Evolutionary conservation across 176 grass and related monocot genomes (phyloP).

Genomic region (Triticum urartu): DNA sequence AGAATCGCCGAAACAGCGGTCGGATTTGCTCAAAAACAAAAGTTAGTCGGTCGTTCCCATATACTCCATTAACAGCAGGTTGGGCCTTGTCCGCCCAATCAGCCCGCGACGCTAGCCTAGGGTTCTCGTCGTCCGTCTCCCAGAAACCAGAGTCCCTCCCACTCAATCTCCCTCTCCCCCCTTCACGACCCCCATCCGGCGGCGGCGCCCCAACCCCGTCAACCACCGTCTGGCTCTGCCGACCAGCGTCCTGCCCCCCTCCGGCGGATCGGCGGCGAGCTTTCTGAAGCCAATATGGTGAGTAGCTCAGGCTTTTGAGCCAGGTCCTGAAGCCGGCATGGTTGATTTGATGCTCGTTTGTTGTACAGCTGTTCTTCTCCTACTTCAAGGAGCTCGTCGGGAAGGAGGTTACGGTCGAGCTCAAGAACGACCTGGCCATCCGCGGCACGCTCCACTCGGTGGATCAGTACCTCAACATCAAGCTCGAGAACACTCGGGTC

Average conservation of each 20-base stretch:
- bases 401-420: conserved; percentile 93
- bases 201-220: background rate
- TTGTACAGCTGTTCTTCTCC: conserved; percentile 81
- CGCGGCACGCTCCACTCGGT: conserved; percentile 88
- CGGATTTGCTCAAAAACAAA: too few relatives aligned
- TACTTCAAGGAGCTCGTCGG: conserved; percentile 99
- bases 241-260: background rate
- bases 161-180: background rate
- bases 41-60: too few relatives aligned
- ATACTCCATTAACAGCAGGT: too few relatives aligned
- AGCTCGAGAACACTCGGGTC: conserved; percentile 90
- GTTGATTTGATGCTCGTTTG: background rate
- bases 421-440: conserved; percentile 95
- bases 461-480: conserved; percentile 97
- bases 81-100: background rate
- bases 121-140: background rate
- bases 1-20: too few relatives aligned
- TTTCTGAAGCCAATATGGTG: conserved; percentile 31
- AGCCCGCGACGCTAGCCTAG: background rate
- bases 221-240: background rate
- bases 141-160: background rate
- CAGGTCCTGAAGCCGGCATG: background rate
- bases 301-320: background rate
- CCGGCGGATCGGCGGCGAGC: background rate
- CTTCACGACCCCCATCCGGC: too few relatives aligned